Evolutionary conservation across 805 yeast genomes (phyloP).

Genomic region (Brettanomyces bruxellensis): DNA sequence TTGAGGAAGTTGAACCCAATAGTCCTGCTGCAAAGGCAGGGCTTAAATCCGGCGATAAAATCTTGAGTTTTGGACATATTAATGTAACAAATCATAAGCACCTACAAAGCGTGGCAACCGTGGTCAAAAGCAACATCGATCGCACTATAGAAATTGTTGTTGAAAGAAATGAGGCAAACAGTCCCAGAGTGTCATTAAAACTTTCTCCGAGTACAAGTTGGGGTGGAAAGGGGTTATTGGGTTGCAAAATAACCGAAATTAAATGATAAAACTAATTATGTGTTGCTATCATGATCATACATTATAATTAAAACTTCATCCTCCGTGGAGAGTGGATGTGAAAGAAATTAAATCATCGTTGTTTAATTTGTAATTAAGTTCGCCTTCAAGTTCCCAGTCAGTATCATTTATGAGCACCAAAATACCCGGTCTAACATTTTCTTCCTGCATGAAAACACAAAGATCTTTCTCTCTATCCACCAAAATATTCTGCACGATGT

Average conservation of each 20-base stretch:
- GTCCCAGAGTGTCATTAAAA: slow-evolving; percentile 14
- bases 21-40: slow-evolving; percentile 55
- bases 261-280: neutral
- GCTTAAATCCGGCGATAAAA: slow-evolving; percentile 41
- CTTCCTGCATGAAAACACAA: slow-evolving; percentile 76
- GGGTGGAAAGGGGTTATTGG: slow-evolving; percentile 63
- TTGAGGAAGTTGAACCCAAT: slow-evolving; percentile 36
- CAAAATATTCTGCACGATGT: slow-evolving; percentile 46
- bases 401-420: slow-evolving; percentile 86
- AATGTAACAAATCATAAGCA: slow-evolving; percentile 43
- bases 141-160: slow-evolving; percentile 16
- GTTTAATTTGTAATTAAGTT: slow-evolving; percentile 70
- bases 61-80: slow-evolving; percentile 45
- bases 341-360: slow-evolving; percentile 73
- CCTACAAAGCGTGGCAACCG: slow-evolving; percentile 33
- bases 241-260: slow-evolving; percentile 40
- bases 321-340: slow-evolving; percentile 93
- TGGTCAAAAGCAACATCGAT: slow-evolving; percentile 29
- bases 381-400: slow-evolving; percentile 95
- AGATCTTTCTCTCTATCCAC: slow-evolving; percentile 49
- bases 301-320: slow-evolving; percentile 32
- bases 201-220: slow-evolving; percentile 44
- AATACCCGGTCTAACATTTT: slow-evolving; percentile 81
- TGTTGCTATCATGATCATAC: neutral
- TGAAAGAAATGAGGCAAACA: slow-evolving; percentile 10